A percentile compares a stretch with the other conserved stretches of the same genome.
phyloP scores from a whole-genome alignment of 2,329 filamentous ascomycete species.

The Apiospora arundinis region DNA sequence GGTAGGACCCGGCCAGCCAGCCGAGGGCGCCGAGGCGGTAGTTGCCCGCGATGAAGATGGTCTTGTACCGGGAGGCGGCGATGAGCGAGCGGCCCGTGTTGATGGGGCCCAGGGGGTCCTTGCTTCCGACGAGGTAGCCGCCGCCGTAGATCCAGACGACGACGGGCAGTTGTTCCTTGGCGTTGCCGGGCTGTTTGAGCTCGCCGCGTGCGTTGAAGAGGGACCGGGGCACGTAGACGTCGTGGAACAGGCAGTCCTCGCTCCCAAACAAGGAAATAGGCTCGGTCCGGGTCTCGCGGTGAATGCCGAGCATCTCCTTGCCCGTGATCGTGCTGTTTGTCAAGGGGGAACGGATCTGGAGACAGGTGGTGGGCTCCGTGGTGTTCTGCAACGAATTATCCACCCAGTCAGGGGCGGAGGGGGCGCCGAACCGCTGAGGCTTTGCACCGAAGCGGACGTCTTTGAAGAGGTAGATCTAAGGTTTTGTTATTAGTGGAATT shows the following conservation, averaged over 20 bases:
- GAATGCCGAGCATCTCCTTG: no score
- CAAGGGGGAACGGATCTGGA: no score
- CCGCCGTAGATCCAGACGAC: constrained; percentile 55
- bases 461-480: constrained; percentile 17
- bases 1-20: constrained; percentile 51
- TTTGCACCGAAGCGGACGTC: constrained; percentile 13
- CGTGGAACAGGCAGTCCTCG: constrained; percentile 58
- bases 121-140: constrained; percentile 49
- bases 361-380: no score
- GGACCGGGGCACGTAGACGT: constrained; percentile 53
- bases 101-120: constrained; percentile 37
- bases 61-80: not conserved
- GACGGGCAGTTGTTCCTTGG: constrained; percentile 38
- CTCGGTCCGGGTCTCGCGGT: no score
- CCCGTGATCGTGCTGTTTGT: no score
- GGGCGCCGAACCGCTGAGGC: constrained; percentile 6
- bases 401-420: not conserved
- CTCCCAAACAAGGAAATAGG: constrained; percentile 16
- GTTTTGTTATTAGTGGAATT: no score
- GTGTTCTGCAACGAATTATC: constrained; percentile 22
- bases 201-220: constrained; percentile 40
- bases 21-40: constrained; percentile 52
- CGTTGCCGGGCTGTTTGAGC: constrained; percentile 26
- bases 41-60: constrained; percentile 39
- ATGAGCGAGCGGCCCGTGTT: not conserved